These are phyloP conservation scores for Bodo saltans DNA, from an alignment of 78 protist species.

Conservation along the genomic window DNA sequence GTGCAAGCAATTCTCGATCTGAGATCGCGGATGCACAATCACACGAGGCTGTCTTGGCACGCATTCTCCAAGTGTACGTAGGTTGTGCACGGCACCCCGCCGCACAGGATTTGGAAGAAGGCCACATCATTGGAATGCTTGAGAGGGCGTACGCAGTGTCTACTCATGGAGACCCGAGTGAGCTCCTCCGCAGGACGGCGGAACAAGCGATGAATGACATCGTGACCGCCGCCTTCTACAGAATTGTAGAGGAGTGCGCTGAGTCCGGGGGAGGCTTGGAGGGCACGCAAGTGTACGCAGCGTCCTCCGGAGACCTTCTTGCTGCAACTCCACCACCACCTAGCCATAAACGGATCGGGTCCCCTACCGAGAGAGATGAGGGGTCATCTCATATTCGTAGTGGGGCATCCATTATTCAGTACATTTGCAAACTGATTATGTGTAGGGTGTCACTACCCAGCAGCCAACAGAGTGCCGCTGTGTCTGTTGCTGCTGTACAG, in stretches of 20 bases:
- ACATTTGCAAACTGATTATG: not conserved
- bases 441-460: too few species aligned
- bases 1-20: not conserved
- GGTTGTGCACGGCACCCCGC: conserved; percentile 19
- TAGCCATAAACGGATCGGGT: too few species aligned
- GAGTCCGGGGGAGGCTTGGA: too few species aligned
- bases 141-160: not conserved
- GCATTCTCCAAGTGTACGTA: conserved; percentile 3
- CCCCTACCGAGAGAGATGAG: too few species aligned
- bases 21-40: not conserved
- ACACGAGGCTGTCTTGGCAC: conserved; percentile 17
- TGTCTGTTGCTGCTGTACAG: not conserved
- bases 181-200: conserved; percentile 15
- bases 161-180: conserved; percentile 1
- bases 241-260: not conserved
- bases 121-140: not conserved
- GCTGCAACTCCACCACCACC: too few species aligned
- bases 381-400: too few species aligned
- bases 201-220: conserved; percentile 18
- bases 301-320: too few species aligned
- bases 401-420: too few species aligned
- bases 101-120: not conserved
- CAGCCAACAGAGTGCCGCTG: not conserved
- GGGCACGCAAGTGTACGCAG: too few species aligned
- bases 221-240: not conserved